These are phyloP conservation scores for Theileria annulata DNA, from an alignment of 169 alveolate species.

Conservation along the genomic window DNA sequence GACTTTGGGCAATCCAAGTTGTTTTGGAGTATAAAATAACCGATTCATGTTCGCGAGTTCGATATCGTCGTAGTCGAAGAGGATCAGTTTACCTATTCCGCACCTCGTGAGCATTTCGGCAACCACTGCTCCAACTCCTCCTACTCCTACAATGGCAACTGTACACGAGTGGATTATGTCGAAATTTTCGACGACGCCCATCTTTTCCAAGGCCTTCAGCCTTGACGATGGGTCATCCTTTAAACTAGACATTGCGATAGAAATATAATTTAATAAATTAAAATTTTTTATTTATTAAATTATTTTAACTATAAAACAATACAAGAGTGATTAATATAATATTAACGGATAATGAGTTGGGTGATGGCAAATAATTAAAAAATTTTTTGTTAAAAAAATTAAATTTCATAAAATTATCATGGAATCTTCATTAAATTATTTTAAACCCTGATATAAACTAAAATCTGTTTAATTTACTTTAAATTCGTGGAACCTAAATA, in stretches of 20 bases:
- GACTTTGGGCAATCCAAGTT: slow-evolving; percentile 90
- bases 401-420: neutral
- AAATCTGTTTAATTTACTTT: slow-evolving; percentile 1
- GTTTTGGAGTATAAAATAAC: slow-evolving; percentile 89
- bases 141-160: slow-evolving; percentile 92
- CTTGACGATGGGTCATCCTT: slow-evolving; percentile 85
- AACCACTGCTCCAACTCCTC: slow-evolving; percentile 95
- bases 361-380: neutral
- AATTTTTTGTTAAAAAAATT: neutral
- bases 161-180: slow-evolving; percentile 79
- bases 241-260: slow-evolving; percentile 49
- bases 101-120: slow-evolving; percentile 95
- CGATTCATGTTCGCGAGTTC: slow-evolving; percentile 95
- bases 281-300: neutral
- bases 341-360: neutral
- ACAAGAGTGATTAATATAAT: neutral
- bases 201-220: slow-evolving; percentile 89
- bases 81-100: slow-evolving; percentile 91
- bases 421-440: neutral
- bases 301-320: neutral
- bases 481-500: neutral
- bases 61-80: slow-evolving; percentile 92
- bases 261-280: neutral
- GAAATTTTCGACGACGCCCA: slow-evolving; percentile 94
- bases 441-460: neutral